Percentiles rank a stretch among this genome's conserved stretches.
These are phyloP conservation scores for Melampsora abietis-canadensis DNA, from an alignment of 1,284 basidiomycete species.

Conservation along the genomic window DNA sequence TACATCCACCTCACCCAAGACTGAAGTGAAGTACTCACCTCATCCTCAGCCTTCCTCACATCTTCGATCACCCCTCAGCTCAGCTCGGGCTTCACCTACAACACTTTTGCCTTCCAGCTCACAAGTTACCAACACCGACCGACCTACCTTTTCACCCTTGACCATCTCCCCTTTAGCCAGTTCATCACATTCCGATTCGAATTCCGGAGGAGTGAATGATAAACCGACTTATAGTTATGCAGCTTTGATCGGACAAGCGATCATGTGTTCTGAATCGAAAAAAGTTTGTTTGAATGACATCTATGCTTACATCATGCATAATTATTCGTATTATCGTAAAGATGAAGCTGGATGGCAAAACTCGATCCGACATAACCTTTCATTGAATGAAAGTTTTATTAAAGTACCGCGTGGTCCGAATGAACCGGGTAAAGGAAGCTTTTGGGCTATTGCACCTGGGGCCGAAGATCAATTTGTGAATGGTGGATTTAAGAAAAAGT, in stretches of 20 bases:
- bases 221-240: slow-evolving; percentile 87
- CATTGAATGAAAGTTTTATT: slow-evolving; percentile 64
- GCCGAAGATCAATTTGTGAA: slow-evolving; percentile 51
- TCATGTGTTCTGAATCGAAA: slow-evolving; percentile 76
- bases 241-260: slow-evolving; percentile 89
- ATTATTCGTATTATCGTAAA: slow-evolving; percentile 87
- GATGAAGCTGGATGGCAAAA: slow-evolving; percentile 96
- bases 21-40: too few relatives aligned
- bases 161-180: too few relatives aligned
- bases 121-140: too few relatives aligned
- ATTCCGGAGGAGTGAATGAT: slow-evolving; percentile 48
- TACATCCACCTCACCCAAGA: too few relatives aligned
- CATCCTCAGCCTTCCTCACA: too few relatives aligned
- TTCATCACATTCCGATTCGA: too few relatives aligned
- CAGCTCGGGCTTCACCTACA: too few relatives aligned
- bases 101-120: too few relatives aligned
- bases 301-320: slow-evolving; percentile 89
- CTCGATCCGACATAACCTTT: slow-evolving; percentile 79
- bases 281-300: slow-evolving; percentile 90
- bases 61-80: too few relatives aligned
- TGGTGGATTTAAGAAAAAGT: slow-evolving; percentile 50
- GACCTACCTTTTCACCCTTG: too few relatives aligned
- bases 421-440: slow-evolving; percentile 56
- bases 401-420: slow-evolving; percentile 50
- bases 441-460: slow-evolving; percentile 54